Base-by-base conservation (phyloP, 352 stramenopile species). In the Phytophthora foliorum region DNA sequence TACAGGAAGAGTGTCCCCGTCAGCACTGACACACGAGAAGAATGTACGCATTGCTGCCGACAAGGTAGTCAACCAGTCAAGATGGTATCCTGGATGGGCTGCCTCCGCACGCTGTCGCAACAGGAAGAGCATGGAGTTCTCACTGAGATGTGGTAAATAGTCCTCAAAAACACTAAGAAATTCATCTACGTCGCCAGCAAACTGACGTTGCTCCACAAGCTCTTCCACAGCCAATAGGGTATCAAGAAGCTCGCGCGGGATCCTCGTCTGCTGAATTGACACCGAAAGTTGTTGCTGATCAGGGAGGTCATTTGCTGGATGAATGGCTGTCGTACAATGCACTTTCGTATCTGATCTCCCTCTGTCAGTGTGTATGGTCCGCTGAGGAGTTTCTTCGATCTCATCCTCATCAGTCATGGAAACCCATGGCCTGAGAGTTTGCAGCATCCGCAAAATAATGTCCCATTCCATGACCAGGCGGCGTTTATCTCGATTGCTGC, bases 371-470 rank as follows among this genome's bases (percentile, higher is more conserved):
- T 58, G 31, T 14, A 52, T 16, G 29, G 32, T 34, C 24, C 44
- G 57, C 22, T 68, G 62, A 25, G 67, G 72, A 51, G 45, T 29
- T 53, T 76, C 57, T 67, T 76, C 67, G 4, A 76, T 71, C 38
- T 64, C 57, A 52, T 68, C 66, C 38, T 89, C 72, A 39, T 88
- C 69, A 10, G 67, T 75, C 57, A 78, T 76, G 2, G 83, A 88
- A 10, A 96, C 68, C 88, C 88, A 96, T 39, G 88, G 82, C 0
- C 83, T 79, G 27, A 97, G 51, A 13, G 74, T 70, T 7, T 67
- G 65, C 21, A 97, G 78, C 74, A 94, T 95, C 4, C 86, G 84
- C 16, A 95, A 71, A 51, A 97, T 92, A 54, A 97, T 86, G 48
- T 93, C 86, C 89, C 89, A 97, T 64, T 97, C 89, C 42, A 94